Percentiles rank a stretch among this genome's conserved stretches.
phyloP scores from a whole-genome alignment of 768 basidiomycete species.

The Naganishia randhawae region DNA sequence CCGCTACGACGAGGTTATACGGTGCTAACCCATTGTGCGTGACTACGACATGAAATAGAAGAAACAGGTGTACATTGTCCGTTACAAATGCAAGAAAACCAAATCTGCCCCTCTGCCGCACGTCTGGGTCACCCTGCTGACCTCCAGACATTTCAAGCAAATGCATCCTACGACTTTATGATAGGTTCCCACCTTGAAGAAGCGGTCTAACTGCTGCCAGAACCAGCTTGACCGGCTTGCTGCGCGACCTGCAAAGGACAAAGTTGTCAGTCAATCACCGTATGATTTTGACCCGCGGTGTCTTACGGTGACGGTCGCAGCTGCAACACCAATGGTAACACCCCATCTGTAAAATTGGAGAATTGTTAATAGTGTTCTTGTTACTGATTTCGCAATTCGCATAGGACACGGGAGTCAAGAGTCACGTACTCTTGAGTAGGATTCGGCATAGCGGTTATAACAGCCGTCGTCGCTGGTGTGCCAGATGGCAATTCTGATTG shows the following conservation, averaged over 20 bases:
- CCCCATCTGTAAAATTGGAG: background rate
- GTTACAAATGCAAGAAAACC: no score
- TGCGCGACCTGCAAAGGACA: background rate
- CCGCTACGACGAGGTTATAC: no score
- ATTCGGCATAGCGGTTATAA: conserved; percentile 41
- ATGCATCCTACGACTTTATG: background rate
- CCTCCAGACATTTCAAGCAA: no score
- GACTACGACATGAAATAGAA: no score
- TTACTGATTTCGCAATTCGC: no score
- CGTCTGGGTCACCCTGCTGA: background rate
- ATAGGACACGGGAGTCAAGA: no score
- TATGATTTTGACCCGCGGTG: background rate
- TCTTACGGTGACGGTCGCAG: conserved; percentile 8
- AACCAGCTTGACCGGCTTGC: conserved; percentile 17
- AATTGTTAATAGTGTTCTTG: background rate
- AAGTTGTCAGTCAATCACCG: no score
- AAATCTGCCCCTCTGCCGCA: no score
- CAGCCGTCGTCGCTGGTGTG: conserved; percentile 36
- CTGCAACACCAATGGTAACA: conserved; percentile 3
- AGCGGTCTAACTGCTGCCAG: background rate
- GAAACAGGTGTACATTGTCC: no score
- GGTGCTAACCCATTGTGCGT: no score
- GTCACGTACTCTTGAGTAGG: conserved; percentile 43
- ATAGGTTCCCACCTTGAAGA: background rate
- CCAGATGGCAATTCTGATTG: conserved; percentile 23